These are phyloP conservation scores for Hibiscus mutabilis DNA, from an alignment of 345 rosid genomes.

Conservation along the genomic window DNA sequence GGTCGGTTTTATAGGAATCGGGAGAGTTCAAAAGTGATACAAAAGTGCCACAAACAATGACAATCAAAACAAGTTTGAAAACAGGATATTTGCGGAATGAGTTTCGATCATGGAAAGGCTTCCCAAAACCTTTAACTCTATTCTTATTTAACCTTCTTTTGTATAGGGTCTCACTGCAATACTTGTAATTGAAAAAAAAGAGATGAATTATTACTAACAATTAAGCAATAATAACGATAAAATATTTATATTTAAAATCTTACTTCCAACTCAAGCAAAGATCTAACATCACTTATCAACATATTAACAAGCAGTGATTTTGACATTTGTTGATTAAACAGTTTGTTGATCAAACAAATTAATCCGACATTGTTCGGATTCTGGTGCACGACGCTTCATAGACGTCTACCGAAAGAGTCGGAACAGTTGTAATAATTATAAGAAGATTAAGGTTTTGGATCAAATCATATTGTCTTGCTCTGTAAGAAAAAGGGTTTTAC, in stretches of 20 bases:
- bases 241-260: background rate
- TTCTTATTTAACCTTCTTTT: slow-evolving; percentile 47
- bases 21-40: slow-evolving; percentile 53
- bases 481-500: background rate
- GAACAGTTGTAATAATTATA: background rate
- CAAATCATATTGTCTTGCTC: background rate
- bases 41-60: slow-evolving; percentile 52
- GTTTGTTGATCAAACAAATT: background rate
- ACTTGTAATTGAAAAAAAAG: background rate
- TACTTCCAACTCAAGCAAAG: slow-evolving; percentile 7
- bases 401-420: too few relatives aligned
- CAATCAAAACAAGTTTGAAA: slow-evolving; percentile 49
- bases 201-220: too few relatives aligned
- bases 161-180: slow-evolving; percentile 59
- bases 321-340: background rate
- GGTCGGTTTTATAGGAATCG: slow-evolving; percentile 34
- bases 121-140: slow-evolving; percentile 42
- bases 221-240: background rate
- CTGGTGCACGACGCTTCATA: too few relatives aligned
- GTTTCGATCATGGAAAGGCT: slow-evolving; percentile 49
- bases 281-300: slow-evolving; percentile 1
- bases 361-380: too few relatives aligned
- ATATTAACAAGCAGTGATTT: background rate
- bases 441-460: background rate
- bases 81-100: slow-evolving; percentile 53